Conservation (phyloP, 805 yeast species). For the Saturnispora halmiae region DNA sequence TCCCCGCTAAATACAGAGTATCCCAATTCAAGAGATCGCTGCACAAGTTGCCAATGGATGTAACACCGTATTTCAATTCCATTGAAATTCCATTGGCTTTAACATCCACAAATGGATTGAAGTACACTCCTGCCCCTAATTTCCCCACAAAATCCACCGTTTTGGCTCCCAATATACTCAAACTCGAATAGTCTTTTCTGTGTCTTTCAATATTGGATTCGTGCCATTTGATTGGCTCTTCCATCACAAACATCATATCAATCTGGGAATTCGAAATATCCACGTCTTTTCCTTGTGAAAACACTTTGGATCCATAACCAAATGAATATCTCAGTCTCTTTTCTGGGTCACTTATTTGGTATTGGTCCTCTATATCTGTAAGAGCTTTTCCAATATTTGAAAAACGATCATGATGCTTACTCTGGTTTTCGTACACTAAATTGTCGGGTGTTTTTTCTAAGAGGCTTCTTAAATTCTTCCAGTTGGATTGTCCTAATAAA, state of each 20-base stretch:
- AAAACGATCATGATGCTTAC: conserved; percentile 5
- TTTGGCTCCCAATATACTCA: conserved; percentile 51
- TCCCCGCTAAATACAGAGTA: conserved; percentile 79
- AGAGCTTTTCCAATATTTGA: conserved; percentile 1
- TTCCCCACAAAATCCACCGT: conserved; percentile 51
- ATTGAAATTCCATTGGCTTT: conserved; percentile 31
- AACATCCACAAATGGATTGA: conserved; percentile 78
- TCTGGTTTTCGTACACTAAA: not conserved
- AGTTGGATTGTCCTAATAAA: conserved; percentile 11
- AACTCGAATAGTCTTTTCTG: conserved; percentile 69
- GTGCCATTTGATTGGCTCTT: conserved; percentile 71
- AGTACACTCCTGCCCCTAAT: conserved; percentile 84
- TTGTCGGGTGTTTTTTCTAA: conserved; percentile 22
- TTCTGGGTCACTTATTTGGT: not conserved
- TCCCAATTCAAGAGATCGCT: conserved; percentile 79
- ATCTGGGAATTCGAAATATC: conserved; percentile 51
- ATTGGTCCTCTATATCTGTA: not conserved
- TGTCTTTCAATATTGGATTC: conserved; percentile 53
- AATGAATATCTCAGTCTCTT: conserved; percentile 47
- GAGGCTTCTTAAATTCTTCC: conserved; percentile 53
- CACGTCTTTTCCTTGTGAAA: conserved; percentile 50
- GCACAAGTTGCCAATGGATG: conserved; percentile 50
- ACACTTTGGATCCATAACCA: conserved; percentile 94
- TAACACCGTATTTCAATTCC: conserved; percentile 77
- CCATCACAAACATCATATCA: conserved; percentile 78